phyloP scores from a whole-genome alignment of 179 eudicot genomes.

The Beta lomatogona region DNA sequence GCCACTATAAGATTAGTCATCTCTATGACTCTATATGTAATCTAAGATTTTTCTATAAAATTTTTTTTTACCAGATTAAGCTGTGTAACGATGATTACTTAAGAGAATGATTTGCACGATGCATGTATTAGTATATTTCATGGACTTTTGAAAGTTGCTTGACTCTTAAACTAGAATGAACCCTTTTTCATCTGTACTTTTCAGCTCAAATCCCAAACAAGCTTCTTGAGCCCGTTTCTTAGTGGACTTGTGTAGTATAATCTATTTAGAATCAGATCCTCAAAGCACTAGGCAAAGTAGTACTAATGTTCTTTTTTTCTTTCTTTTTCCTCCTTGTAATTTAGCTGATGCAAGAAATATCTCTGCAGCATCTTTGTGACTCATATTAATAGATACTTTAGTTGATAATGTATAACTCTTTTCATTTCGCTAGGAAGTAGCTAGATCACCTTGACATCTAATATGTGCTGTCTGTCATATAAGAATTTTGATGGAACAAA shows the following conservation, averaged over 20 bases:
- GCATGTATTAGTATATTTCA: background rate
- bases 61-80: background rate
- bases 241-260: background rate
- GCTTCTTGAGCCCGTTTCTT: slow-evolving; percentile 23
- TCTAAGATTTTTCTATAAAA: no score
- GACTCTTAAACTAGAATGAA: slow-evolving; percentile 1
- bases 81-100: background rate
- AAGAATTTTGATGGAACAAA: background rate
- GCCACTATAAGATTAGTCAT: background rate
- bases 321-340: no score
- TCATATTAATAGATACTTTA: no score
- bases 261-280: no score
- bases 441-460: background rate
- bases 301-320: no score
- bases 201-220: slow-evolving; percentile 33
- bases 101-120: slow-evolving; percentile 2
- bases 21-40: background rate
- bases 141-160: slow-evolving; percentile 1
- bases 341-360: no score
- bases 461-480: background rate
- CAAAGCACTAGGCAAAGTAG: no score
- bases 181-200: slow-evolving; percentile 18
- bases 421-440: background rate
- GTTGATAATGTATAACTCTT: background rate
- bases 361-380: no score